Percentiles rank a stretch among this genome's conserved stretches.
phyloP scores from a whole-genome alignment of 2,329 filamentous ascomycete genomes.

The Botrytis sinoallii region DNA sequence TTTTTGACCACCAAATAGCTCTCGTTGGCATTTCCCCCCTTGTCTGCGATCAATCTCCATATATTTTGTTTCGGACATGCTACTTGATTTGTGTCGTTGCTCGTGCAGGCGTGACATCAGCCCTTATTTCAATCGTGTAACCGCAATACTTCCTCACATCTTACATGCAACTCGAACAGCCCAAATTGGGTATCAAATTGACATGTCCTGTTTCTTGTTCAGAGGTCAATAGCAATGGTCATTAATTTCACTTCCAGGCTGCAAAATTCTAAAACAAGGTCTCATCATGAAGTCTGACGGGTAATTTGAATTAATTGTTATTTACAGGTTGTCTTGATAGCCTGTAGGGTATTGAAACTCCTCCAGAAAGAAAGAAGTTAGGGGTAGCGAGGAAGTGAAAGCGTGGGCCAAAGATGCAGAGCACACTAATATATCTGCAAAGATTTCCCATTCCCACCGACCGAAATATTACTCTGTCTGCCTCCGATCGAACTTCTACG shows the following conservation, averaged over 20 bases:
- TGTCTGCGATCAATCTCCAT: background rate
- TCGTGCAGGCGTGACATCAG: background rate
- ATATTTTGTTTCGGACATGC: background rate
- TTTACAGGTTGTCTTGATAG: background rate
- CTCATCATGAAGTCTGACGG: background rate
- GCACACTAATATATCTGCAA: conserved; percentile 13
- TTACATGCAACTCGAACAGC: background rate
- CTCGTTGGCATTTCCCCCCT: background rate
- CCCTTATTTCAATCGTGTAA: background rate
- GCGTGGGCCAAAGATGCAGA: too few species aligned
- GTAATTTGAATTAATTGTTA: background rate
- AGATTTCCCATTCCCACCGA: conserved; percentile 14
- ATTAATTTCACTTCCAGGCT: background rate
- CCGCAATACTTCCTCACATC: background rate
- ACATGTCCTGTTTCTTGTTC: background rate
- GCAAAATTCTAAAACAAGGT: background rate
- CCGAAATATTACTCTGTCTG: conserved; percentile 11
- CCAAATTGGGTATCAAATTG: background rate
- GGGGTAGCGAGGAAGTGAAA: background rate
- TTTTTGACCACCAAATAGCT: background rate
- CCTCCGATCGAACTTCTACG: background rate
- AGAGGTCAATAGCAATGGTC: background rate
- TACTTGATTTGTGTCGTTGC: background rate
- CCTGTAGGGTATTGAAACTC: background rate
- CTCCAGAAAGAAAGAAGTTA: background rate